phyloP scores from a whole-genome alignment of 805 yeast species.

The Komagataella phaffii region DNA sequence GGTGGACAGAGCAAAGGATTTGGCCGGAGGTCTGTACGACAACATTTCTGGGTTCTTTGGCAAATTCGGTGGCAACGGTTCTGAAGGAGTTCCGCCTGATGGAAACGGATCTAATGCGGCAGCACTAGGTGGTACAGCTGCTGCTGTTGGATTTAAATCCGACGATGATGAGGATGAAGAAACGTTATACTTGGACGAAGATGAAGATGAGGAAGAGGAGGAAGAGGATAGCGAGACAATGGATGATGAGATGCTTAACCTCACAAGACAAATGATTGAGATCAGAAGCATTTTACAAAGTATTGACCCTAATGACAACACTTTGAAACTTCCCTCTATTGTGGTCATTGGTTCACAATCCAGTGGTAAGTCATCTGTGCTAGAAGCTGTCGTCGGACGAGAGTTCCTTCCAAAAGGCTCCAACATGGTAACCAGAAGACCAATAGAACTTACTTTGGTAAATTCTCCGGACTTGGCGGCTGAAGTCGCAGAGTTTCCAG shows the following conservation, averaged over 20 bases:
- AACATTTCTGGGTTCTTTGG: constrained; percentile 29
- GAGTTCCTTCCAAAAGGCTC: constrained; percentile 95
- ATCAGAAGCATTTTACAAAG: constrained; percentile 67
- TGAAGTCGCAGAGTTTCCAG: constrained; percentile 89
- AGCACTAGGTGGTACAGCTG: constrained; percentile 46
- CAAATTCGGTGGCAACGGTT: constrained; percentile 17
- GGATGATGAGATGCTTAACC: constrained; percentile 70
- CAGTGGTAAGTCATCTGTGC: constrained; percentile 92
- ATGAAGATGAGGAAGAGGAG: constrained; percentile 29
- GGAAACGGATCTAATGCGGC: constrained; percentile 18
- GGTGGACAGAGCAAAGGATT: constrained; percentile 46
- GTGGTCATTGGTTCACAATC: constrained; percentile 97
- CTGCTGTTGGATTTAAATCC: constrained; percentile 23
- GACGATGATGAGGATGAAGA: constrained; percentile 30
- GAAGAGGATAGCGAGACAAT: constrained; percentile 37
- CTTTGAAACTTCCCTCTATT: constrained; percentile 80
- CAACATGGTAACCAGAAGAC: constrained; percentile 97
- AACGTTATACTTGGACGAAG: constrained; percentile 26
- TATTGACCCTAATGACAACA: constrained; percentile 52
- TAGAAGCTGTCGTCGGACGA: constrained; percentile 95
- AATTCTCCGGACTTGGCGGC: constrained; percentile 72
- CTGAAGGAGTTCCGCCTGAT: constrained; percentile 5
- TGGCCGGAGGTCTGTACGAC: constrained; percentile 41
- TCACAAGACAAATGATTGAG: constrained; percentile 95
- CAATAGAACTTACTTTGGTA: constrained; percentile 86